phyloP scores from a whole-genome alignment of 352 stramenopile genomes.

The Pythium rhizo-oryzae region DNA sequence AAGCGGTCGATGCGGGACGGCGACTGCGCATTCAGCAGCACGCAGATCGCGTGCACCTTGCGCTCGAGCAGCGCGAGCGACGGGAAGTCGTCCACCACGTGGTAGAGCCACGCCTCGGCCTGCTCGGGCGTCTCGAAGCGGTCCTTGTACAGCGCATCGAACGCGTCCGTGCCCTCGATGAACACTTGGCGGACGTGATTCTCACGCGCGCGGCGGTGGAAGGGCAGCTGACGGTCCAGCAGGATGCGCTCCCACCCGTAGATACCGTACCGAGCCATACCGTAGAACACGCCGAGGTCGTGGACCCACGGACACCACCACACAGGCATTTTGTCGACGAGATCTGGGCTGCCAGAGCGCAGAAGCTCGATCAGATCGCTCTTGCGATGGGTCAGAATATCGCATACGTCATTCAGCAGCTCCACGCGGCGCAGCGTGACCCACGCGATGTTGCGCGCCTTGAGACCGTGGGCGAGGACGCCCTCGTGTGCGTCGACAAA shows the following conservation, averaged over 20 bases:
- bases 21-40: conserved; percentile 23
- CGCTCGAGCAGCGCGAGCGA: conserved; percentile 72
- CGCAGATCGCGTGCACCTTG: conserved; percentile 72
- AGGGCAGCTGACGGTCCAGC: conserved; percentile 71
- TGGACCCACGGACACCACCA: conserved; percentile 92
- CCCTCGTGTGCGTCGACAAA: conserved; percentile 88
- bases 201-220: conserved; percentile 68
- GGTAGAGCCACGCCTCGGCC: conserved; percentile 61
- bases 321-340: conserved; percentile 80
- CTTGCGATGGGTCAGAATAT: conserved; percentile 51
- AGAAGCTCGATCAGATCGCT: conserved; percentile 50
- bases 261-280: conserved; percentile 79
- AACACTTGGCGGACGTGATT: conserved; percentile 76
- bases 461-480: conserved; percentile 79
- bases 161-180: conserved; percentile 57
- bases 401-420: conserved; percentile 69
- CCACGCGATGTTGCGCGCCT: conserved; percentile 85
- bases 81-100: conserved; percentile 73
- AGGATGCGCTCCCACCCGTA: conserved; percentile 73
- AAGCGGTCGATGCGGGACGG: conserved; percentile 1
- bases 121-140: conserved; percentile 50
- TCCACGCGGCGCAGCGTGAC: conserved; percentile 78
- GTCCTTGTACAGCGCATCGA: conserved; percentile 64
- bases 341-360: conserved; percentile 54
- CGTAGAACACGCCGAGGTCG: conserved; percentile 75